Evolutionary conservation across 768 basidiomycete genomes (phyloP), one percentile per base, ranked within the genome.

Genomic region (Collybia nuda): DNA sequence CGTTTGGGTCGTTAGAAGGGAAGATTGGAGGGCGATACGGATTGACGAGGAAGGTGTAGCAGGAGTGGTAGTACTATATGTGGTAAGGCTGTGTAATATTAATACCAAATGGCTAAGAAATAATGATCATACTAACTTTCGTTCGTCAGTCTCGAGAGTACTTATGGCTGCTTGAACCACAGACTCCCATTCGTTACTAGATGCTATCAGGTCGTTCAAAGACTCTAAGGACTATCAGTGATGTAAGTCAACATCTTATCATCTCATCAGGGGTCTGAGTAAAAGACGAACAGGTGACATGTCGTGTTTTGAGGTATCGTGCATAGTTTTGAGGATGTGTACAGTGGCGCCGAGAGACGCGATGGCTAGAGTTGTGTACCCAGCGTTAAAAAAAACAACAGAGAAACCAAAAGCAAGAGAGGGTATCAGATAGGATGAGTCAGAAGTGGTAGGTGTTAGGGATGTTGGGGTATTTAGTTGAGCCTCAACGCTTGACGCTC

Each of bases 111-210:
- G 47, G 51, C 24, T 26, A 46, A 51, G 39, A n/a, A 44, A 42
- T 37, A 15, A 22, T 24, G n/a, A 28, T 26, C 42, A 39, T 40
- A 58, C 66, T 48, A 56, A 89, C 89, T 73, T 82, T 61, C 69
- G 78, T 60, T 91, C 88, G 56, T 91, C 88, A 23, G 71, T 79
- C 56, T 92, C 87, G 40, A 92, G 68, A 35, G 79, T 68, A 28
- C 68, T 68, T 52, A 90, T 73, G 6, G 86, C 81, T 57, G 90
- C 85, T 56, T 84, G 82, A 15, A 93, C 77, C 40, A 82, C 76
- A 6, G 84, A 79, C 53, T 90, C 87, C 90, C 90, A 93, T 21
- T 80, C 67, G 43, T 80, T 75, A 48, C 86, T 86, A 39, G 88
- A 81, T 43, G 72, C 65, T 56, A 88, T 79, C 49, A 93, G 73